These are phyloP conservation scores for Xylariaceae sp. DNA, from an alignment of 2,329 filamentous ascomycete species.

Conservation along the genomic window DNA sequence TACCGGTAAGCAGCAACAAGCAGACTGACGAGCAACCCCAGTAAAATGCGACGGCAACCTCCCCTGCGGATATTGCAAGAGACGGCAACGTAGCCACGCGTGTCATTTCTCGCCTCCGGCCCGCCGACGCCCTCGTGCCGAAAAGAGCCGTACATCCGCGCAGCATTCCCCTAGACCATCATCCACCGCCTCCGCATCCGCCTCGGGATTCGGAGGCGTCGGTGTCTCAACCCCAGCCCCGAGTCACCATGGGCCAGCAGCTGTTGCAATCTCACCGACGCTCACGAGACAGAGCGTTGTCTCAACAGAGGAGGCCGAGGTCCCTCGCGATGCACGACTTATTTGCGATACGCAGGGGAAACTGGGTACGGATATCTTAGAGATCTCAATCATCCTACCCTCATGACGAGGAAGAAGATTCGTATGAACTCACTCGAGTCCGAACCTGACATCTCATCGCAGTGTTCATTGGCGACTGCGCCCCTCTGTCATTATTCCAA, in stretches of 20 bases:
- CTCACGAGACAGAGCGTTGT: slow-evolving; percentile 20
- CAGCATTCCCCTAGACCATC: slow-evolving; percentile 3
- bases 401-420: neutral
- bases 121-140: slow-evolving; percentile 36
- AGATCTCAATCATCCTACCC: no score
- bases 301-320: slow-evolving; percentile 47
- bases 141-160: slow-evolving; percentile 15
- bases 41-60: slow-evolving; percentile 52
- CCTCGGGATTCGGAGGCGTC: neutral
- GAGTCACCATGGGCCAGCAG: neutral
- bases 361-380: slow-evolving; percentile 28
- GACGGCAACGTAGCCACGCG: slow-evolving; percentile 38
- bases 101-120: slow-evolving; percentile 48
- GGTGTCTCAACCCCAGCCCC: slow-evolving; percentile 1
- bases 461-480: slow-evolving; percentile 54
- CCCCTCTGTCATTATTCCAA: slow-evolving; percentile 53
- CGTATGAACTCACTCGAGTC: no score
- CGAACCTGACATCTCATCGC: neutral
- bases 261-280: slow-evolving; percentile 2
- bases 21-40: neutral
- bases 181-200: slow-evolving; percentile 2
- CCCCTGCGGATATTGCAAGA: slow-evolving; percentile 49
- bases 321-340: slow-evolving; percentile 49
- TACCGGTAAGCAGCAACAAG: neutral
- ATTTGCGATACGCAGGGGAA: slow-evolving; percentile 51